Evolutionary conservation across 140 eudicot species (phyloP).

Genomic region (Ambrosia hybrid): DNA sequence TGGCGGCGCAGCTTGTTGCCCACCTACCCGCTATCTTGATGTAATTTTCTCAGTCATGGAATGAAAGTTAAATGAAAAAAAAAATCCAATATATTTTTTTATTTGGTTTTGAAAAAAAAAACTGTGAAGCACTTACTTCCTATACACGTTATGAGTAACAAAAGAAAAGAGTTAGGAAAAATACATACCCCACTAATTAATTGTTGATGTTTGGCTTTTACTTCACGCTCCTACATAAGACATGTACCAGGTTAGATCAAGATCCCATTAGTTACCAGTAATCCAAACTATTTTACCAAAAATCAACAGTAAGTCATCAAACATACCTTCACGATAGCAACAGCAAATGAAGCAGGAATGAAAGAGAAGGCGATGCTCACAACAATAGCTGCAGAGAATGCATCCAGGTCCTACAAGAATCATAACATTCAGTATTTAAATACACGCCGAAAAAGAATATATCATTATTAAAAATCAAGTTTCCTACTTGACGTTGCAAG

Average conservation of each 20-base stretch:
- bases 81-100: too few species aligned
- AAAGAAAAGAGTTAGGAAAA: constrained; percentile 24
- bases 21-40: too few species aligned
- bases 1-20: too few species aligned
- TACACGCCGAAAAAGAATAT: constrained; percentile 6
- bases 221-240: constrained; percentile 86
- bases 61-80: too few species aligned
- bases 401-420: constrained; percentile 82
- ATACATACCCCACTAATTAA: constrained; percentile 87
- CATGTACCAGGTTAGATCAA: constrained; percentile 9
- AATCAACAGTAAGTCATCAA: constrained; percentile 3
- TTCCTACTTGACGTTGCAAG: constrained; percentile 76
- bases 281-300: not conserved
- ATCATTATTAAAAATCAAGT: not conserved
- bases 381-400: constrained; percentile 82
- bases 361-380: constrained; percentile 88
- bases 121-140: constrained; percentile 20
- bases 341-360: constrained; percentile 97
- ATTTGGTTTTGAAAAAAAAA: too few species aligned
- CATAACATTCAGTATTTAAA: constrained; percentile 13
- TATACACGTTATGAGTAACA: constrained; percentile 10
- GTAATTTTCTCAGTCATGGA: too few species aligned
- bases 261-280: too few species aligned
- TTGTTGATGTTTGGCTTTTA: constrained; percentile 97
- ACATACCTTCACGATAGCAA: constrained; percentile 89